Base-by-base conservation (phyloP, 345 rosid genomes). In the Populus davidiana region DNA sequence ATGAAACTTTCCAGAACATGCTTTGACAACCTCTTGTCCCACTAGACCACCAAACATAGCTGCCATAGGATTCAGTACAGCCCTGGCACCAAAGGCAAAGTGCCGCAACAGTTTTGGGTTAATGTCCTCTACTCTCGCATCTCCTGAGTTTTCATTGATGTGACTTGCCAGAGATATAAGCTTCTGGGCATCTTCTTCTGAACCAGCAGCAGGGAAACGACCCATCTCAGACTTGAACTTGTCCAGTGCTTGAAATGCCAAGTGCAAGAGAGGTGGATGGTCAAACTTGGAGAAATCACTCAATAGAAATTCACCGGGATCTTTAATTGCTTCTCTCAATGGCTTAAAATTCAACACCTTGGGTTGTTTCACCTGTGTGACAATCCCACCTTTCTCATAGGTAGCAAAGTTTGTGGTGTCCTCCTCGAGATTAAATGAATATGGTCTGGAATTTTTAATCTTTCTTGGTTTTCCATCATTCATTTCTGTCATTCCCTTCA, bases 1-100 rank as follows among this genome's bases (percentile, higher is more conserved):
- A 84, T 96, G 99, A 65, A 96, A 96, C 84, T 96, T 96, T 74
- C 97, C 97, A 76, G 99, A 92, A 87, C 99, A 96, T 67, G 99
- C 99, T 85, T 96, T 96, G 54, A 96, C 93, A 90, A 94, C 93
- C 78, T 96, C 99, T 83, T 96, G 99, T 67, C 98, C 99, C 70
- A 96, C 98, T 75, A 96, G 86, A 61, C 99, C 99, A 69, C 99
- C 99, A 83, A 96, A 96, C 97, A 96, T 93, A 63, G 99, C 99
- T 79, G 98, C 99, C 98, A 96, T 96, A 54, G 99, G 99, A 86
- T 96, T 96, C 56, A 96, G 81, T 62, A 96, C 95, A 69, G 99
- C 99, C 89, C 90, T 89, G 69, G 99, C 91, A 81, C 99, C 99
- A 77, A 89, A 96, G 70, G 98, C 92, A 86, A 96, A 96, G 79